Evolutionary conservation across 257 asterid genomes (phyloP).

Genomic region (Prunella vulgaris): DNA sequence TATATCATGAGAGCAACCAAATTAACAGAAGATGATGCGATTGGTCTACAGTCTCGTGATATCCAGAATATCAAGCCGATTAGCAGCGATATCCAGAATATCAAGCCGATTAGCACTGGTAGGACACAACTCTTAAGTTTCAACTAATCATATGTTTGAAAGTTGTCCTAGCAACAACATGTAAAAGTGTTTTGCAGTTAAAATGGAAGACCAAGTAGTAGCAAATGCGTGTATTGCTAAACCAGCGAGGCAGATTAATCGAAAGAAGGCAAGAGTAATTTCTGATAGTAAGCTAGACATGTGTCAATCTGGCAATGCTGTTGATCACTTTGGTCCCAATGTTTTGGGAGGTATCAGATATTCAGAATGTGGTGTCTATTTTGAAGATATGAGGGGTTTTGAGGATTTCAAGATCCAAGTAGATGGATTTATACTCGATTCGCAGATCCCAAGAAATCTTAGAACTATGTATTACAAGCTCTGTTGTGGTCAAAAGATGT

Average conservation of each 20-base stretch:
- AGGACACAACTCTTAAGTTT: background rate
- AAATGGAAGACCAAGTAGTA: slow-evolving; percentile 20
- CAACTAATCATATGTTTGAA: background rate
- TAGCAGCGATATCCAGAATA: slow-evolving; percentile 25
- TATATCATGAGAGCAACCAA: slow-evolving; percentile 39
- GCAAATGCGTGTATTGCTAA: slow-evolving; percentile 17
- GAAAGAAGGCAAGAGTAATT: slow-evolving; percentile 8
- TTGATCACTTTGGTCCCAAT: slow-evolving; percentile 21
- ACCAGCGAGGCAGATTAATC: slow-evolving; percentile 16
- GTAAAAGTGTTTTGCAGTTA: slow-evolving; percentile 21
- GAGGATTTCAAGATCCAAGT: slow-evolving; percentile 45
- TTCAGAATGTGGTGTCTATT: slow-evolving; percentile 27
- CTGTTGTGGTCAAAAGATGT: slow-evolving; percentile 45
- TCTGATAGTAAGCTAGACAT: slow-evolving; percentile 6
- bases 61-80: slow-evolving; percentile 23
- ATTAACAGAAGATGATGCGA: slow-evolving; percentile 43
- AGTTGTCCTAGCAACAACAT: slow-evolving; percentile 1
- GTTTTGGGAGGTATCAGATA: slow-evolving; percentile 29
- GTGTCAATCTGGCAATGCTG: slow-evolving; percentile 18
- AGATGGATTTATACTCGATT: slow-evolving; percentile 43
- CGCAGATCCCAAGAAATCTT: slow-evolving; percentile 35
- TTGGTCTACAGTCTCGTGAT: slow-evolving; percentile 33
- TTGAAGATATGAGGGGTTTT: slow-evolving; percentile 40
- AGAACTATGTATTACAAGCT: slow-evolving; percentile 48
- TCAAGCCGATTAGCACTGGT: slow-evolving; percentile 24